Evolutionary conservation across 306 rosid genomes (phyloP), one percentile per base, ranked within the genome.

Genomic region (Prunus mira): DNA sequence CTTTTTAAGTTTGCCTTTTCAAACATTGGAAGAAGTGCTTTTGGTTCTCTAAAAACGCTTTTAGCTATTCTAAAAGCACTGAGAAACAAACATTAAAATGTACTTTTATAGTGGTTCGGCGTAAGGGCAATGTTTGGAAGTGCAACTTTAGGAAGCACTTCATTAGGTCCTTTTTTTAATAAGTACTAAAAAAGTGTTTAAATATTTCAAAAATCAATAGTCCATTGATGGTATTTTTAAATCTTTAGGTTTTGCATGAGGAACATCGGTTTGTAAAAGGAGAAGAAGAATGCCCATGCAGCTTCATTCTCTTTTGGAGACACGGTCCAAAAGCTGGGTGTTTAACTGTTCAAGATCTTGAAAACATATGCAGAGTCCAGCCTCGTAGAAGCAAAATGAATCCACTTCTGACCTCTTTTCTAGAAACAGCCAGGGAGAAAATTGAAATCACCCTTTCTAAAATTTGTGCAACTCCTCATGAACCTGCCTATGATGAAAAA

Each of bases 251-350:
- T 71, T 69, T 63, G 77, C 64, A 54, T 41, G 51, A 14, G 7
- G 67, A 77, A 19, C 98, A 91, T 84, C 73, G 87, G 65, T 69
- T 34, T 68, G 32, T 25, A 54, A 38, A 22, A 6, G 91, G 83
- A 75, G 84, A 90, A 67, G 94, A 87, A 55, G 82, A 68, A 70
- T 91, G 96, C 80, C 32, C 3, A n/a, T 91, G 97, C 76, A 71
- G 41, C 58, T 90, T 84, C 79, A 17, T 77, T 57, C 84, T 91
- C 51, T 43, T 0, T 3, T 93, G 97, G 97, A 75, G 69, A 68
- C 90, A 83, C 17, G 98, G 98, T 65, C 98, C 94, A 54, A 77
- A 74, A 63, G 74, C 57, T 51, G 87, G 84, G 20, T 67, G 58
- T 13, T 38, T 82, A 54, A 74, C 88, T 12, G 8, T 34, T 34